Conservation (phyloP, 2,329 filamentous ascomycete genomes). For the Sodiomyces alkalinus region DNA sequence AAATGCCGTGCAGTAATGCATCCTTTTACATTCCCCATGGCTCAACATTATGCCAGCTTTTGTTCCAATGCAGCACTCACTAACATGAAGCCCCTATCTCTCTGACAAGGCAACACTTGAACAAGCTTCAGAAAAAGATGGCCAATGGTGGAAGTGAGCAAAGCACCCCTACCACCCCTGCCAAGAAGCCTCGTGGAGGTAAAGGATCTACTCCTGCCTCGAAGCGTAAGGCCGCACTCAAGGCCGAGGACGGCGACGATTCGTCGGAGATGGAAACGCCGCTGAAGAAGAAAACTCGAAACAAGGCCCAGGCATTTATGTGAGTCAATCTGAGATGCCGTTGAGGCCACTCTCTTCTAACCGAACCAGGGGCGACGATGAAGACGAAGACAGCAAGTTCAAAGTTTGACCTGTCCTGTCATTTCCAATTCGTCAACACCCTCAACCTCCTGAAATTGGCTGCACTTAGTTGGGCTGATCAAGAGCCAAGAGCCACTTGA, state of each 20-base stretch:
- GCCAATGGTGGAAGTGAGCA: conserved; percentile 17
- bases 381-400: neutral
- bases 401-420: too few relatives aligned
- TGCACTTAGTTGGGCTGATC: too few relatives aligned
- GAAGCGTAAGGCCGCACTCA: conserved; percentile 11
- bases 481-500: too few relatives aligned
- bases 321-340: neutral
- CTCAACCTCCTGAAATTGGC: too few relatives aligned
- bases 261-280: neutral
- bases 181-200: too few relatives aligned
- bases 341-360: neutral
- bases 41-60: conserved; percentile 1
- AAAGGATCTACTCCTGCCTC: conserved; percentile 7
- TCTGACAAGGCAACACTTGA: conserved; percentile 25
- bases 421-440: too few relatives aligned
- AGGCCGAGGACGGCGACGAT: conserved; percentile 1
- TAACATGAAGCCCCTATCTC: too few relatives aligned
- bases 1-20: conserved; percentile 23
- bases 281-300: conserved; percentile 6
- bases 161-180: conserved; percentile 7
- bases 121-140: conserved; percentile 23
- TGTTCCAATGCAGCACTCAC: conserved; percentile 10
- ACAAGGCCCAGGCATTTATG: conserved; percentile 1
- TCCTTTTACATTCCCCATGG: conserved; percentile 1
- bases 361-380: neutral